Evolutionary conservation across 257 asterid species (phyloP).

Genomic region (Solanum rostratum): DNA sequence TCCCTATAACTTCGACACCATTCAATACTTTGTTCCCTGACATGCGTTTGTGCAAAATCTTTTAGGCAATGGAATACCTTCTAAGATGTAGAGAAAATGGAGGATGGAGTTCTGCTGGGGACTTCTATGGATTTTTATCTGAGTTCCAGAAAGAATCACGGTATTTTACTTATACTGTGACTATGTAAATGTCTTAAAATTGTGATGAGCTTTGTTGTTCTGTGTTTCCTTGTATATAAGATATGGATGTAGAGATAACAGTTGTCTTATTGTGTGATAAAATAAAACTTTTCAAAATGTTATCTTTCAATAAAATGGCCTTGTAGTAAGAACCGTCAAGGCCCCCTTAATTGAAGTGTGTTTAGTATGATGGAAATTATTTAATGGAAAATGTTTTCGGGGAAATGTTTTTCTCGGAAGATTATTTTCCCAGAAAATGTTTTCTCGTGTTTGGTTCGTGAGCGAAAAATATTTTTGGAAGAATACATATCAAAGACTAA

Average conservation of each 20-base stretch:
- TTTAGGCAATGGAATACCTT: conserved; percentile 87
- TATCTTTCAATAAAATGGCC: background rate
- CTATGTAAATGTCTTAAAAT: background rate
- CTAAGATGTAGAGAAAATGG: conserved; percentile 54
- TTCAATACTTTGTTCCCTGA: background rate
- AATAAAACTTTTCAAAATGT: background rate
- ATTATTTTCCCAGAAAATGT: background rate
- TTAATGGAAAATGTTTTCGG: background rate
- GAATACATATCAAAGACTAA: background rate
- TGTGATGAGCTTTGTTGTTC: background rate
- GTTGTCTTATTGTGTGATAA: background rate
- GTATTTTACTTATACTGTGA: conserved; percentile 17
- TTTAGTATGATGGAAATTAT: background rate
- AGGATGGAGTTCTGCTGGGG: conserved; percentile 59
- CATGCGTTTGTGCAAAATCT: background rate
- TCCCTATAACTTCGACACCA: background rate
- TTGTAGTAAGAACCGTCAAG: background rate
- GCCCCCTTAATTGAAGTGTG: background rate
- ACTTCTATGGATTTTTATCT: conserved; percentile 46
- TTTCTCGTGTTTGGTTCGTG: background rate
- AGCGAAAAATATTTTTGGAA: background rate
- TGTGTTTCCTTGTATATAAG: background rate
- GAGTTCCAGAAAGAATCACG: conserved; percentile 83
- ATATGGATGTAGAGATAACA: background rate
- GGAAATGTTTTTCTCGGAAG: background rate